Conservation (phyloP, 2,329 filamentous ascomycete species). For the Byssothecium circinans region DNA sequence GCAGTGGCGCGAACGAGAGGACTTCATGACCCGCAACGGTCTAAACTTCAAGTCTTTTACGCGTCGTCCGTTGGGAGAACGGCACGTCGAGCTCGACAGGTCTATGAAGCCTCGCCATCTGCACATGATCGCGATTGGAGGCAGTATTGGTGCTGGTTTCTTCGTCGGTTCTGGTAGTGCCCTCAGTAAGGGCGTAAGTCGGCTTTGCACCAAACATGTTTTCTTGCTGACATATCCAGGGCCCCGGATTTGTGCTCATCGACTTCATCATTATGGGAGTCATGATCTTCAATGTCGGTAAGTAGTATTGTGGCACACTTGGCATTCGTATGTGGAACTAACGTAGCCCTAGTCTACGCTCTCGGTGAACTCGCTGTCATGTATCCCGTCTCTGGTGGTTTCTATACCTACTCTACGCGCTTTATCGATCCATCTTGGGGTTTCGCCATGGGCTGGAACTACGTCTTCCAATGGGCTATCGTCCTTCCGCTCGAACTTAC, state of each 20-base stretch:
- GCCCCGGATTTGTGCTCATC: slow-evolving; percentile 38
- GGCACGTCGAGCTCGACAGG: slow-evolving; percentile 36
- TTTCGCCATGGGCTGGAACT: slow-evolving; percentile 43
- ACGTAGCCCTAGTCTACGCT: slow-evolving; percentile 53
- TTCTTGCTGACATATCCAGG: slow-evolving; percentile 17
- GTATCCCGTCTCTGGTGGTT: slow-evolving; percentile 59
- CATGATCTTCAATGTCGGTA: slow-evolving; percentile 46
- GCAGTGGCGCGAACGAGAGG: slow-evolving; percentile 35
- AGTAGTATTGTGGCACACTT: slow-evolving; percentile 20
- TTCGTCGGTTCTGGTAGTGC: slow-evolving; percentile 63
- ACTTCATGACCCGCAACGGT: slow-evolving; percentile 42
- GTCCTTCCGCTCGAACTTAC: slow-evolving; percentile 45
- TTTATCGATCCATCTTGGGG: slow-evolving; percentile 53
- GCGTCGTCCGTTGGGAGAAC: slow-evolving; percentile 31
- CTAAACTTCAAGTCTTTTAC: slow-evolving; percentile 40
- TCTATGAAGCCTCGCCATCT: slow-evolving; percentile 61
- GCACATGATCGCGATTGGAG: slow-evolving; percentile 65
- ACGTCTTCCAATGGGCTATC: slow-evolving; percentile 42
- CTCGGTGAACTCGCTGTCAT: slow-evolving; percentile 59
- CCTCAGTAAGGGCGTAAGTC: slow-evolving; percentile 54
- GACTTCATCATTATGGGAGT: slow-evolving; percentile 46
- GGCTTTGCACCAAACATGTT: background rate
- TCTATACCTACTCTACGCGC: slow-evolving; percentile 54
- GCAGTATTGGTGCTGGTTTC: slow-evolving; percentile 65
- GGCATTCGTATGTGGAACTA: slow-evolving; percentile 28